A percentile compares a stretch with the other conserved stretches of the same genome.
These are phyloP conservation scores for Fusarium nisikadoi DNA, from an alignment of 2,329 filamentous ascomycete species.

Conservation along the genomic window DNA sequence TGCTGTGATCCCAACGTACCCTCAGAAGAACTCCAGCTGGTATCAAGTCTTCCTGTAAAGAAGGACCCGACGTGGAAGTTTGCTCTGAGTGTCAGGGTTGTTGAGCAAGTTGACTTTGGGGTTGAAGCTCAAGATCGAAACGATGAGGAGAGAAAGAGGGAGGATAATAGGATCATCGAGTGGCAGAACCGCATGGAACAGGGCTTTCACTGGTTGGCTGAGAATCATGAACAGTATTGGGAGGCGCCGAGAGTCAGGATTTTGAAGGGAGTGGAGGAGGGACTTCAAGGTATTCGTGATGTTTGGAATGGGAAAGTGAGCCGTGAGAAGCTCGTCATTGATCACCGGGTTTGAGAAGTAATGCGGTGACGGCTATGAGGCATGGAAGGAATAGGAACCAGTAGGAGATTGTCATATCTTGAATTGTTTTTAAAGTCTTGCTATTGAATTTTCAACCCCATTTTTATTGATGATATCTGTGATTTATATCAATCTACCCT, in stretches of 20 bases:
- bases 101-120: background rate
- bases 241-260: background rate
- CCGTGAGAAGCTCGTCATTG: slow-evolving; percentile 2
- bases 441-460: fast-evolving
- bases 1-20: background rate
- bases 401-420: fast-evolving
- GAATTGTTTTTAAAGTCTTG: fast-evolving
- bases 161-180: background rate
- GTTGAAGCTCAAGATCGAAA: background rate
- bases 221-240: slow-evolving; percentile 6
- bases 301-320: slow-evolving; percentile 11
- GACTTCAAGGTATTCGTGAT: background rate
- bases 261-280: slow-evolving; percentile 2
- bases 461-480: background rate
- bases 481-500: background rate
- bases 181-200: slow-evolving; percentile 2
- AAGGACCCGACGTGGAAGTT: slow-evolving; percentile 1
- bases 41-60: background rate
- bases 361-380: fast-evolving
- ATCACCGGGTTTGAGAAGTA: background rate
- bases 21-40: background rate
- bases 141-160: background rate
- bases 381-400: background rate
- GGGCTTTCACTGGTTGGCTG: background rate
- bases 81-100: background rate